Evolutionary conservation across 257 asterid species (phyloP).

Genomic region (Scutellaria galericulata): DNA sequence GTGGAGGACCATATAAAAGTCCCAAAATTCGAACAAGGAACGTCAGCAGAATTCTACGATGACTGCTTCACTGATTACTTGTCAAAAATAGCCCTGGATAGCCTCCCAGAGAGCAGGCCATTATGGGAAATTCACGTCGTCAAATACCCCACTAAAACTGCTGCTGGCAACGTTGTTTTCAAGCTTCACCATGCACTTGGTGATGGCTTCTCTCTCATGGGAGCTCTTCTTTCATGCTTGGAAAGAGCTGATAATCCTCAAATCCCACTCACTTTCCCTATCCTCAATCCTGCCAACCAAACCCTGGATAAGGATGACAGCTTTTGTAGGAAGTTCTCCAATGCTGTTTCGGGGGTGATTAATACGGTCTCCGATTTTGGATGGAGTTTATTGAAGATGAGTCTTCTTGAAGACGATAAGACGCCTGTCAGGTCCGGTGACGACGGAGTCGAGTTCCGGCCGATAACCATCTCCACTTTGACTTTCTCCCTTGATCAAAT

Average conservation of each 20-base stretch:
- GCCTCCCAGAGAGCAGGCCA: slow-evolving; percentile 49
- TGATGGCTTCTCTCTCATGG: slow-evolving; percentile 79
- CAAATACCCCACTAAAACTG: slow-evolving; percentile 56
- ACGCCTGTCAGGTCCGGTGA: slow-evolving; percentile 69
- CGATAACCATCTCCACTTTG: slow-evolving; percentile 45
- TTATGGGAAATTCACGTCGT: slow-evolving; percentile 77
- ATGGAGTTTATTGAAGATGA: slow-evolving; percentile 67
- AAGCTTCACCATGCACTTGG: slow-evolving; percentile 79
- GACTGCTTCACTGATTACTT: slow-evolving; percentile 50
- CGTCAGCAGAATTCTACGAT: slow-evolving; percentile 51
- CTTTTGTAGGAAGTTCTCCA: slow-evolving; percentile 13
- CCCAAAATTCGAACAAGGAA: slow-evolving; percentile 45
- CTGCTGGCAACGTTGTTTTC: slow-evolving; percentile 53
- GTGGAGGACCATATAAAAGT: slow-evolving; percentile 47
- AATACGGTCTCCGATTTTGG: slow-evolving; percentile 61
- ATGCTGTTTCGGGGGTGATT: slow-evolving; percentile 17
- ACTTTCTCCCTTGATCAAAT: slow-evolving; percentile 56
- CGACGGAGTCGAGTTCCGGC: slow-evolving; percentile 63
- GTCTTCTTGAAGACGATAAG: slow-evolving; percentile 49
- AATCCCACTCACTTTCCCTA: slow-evolving; percentile 59
- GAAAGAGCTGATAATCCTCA: slow-evolving; percentile 62
- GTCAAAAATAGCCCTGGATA: slow-evolving; percentile 51
- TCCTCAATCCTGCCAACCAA: slow-evolving; percentile 22
- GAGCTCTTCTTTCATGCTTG: slow-evolving; percentile 76
- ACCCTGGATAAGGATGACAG: not conserved